These are phyloP conservation scores for Boletus eberwhitei DNA, from an alignment of 768 basidiomycete genomes.

Conservation along the genomic window DNA sequence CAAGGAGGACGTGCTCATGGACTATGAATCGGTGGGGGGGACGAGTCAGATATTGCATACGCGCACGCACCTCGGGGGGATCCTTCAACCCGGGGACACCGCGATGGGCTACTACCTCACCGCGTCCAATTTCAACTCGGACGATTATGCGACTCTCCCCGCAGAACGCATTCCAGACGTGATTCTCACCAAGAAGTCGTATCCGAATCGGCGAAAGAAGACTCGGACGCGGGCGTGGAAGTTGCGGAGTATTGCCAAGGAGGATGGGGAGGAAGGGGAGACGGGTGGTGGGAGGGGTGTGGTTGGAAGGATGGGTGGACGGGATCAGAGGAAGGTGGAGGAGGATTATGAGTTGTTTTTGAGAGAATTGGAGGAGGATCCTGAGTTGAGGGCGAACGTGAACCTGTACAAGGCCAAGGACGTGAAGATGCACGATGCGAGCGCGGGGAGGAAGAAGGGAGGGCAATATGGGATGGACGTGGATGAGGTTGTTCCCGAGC, in stretches of 20 bases:
- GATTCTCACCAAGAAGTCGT: slow-evolving; percentile 91
- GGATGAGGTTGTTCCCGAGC: slow-evolving; percentile 42
- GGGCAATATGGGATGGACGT: slow-evolving; percentile 58
- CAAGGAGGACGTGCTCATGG: slow-evolving; percentile 54
- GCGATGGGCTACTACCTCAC: slow-evolving; percentile 89
- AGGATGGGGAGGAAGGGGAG: slow-evolving; percentile 84
- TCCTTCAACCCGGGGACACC: slow-evolving; percentile 93
- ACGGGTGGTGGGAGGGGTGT: slow-evolving; percentile 75
- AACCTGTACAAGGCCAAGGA: slow-evolving; percentile 79
- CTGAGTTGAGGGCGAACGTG: slow-evolving; percentile 80
- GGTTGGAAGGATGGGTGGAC: slow-evolving; percentile 86
- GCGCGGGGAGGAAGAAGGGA: slow-evolving; percentile 19
- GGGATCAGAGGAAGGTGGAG: slow-evolving; percentile 90
- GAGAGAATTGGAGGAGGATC: slow-evolving; percentile 91
- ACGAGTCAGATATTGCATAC: slow-evolving; percentile 89
- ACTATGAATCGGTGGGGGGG: slow-evolving; percentile 54
- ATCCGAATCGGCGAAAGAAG: slow-evolving; percentile 93
- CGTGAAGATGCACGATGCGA: slow-evolving; percentile 48
- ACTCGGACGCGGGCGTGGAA: slow-evolving; percentile 80
- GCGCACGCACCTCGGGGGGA: slow-evolving; percentile 91
- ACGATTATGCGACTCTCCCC: slow-evolving; percentile 70
- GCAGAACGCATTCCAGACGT: slow-evolving; percentile 79
- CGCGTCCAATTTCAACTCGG: slow-evolving; percentile 90
- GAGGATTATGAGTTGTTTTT: slow-evolving; percentile 97
- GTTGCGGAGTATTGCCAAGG: slow-evolving; percentile 88